These are phyloP conservation scores for Tetrahymena thermophila DNA, from an alignment of 73 alveolate species.

Conservation along the genomic window DNA sequence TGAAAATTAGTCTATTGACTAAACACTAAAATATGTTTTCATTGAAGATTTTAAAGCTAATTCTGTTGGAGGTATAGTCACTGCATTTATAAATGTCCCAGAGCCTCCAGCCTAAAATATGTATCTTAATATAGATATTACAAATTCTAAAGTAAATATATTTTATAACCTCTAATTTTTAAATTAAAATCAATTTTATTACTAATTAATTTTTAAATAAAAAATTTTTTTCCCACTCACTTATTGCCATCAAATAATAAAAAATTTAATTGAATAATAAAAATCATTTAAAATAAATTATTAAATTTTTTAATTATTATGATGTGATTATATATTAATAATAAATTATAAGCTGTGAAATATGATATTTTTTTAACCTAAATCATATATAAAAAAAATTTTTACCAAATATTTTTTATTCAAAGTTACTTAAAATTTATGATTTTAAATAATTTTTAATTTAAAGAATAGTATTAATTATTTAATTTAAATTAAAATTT, in stretches of 20 bases:
- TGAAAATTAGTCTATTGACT: not conserved
- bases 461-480: not conserved
- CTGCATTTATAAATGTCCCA: not conserved
- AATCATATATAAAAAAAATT: too few species aligned
- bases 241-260: too few species aligned
- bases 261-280: too few species aligned
- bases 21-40: not conserved
- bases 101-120: not conserved
- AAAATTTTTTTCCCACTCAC: too few species aligned
- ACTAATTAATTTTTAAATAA: too few species aligned
- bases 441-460: not conserved
- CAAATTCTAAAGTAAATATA: not conserved
- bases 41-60: not conserved
- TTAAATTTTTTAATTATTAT: too few species aligned
- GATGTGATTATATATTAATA: too few species aligned
- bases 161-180: not conserved
- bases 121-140: not conserved
- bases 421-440: not conserved
- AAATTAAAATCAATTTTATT: not conserved
- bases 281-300: too few species aligned
- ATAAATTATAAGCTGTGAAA: too few species aligned
- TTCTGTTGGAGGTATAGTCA: not conserved
- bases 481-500: not conserved
- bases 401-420: too few species aligned
- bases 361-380: too few species aligned